Base-by-base conservation (phyloP, 2,329 filamentous ascomycete genomes). In the Xylaria sp. region DNA sequence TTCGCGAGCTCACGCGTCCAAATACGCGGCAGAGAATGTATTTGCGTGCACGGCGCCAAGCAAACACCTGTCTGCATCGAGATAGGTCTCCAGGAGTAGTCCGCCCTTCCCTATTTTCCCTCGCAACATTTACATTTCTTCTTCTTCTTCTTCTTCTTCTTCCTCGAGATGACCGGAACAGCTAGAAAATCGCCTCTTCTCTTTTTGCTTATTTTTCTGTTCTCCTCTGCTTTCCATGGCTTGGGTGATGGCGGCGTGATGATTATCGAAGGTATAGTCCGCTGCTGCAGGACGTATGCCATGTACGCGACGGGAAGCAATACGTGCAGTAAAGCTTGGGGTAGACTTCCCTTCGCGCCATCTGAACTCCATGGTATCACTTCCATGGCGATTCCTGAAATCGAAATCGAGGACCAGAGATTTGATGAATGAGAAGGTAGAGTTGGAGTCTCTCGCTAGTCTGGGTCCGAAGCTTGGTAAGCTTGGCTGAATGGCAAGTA, bases 1-100 rank as follows among this genome's bases (percentile, higher is more conserved):
- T 25, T 20, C 60, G 32, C 76, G 76, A 3, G 18, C 10, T 28
- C 74, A 76, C 5, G 23, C 48, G 10, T 63, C 65, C 12, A 74
- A 45, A 48, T 75, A 73, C 30, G n/a, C 4, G 15, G 67, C 8
- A 5, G 61, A 57, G 28, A 71, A 70, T 0, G 70, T 73, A 1
- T 20, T 39, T 50, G 64, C 67, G 50, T 20, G 41, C 10, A 18
- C 58, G 7, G 41, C 36, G 57, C 58, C 68, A n/a, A n/a, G n/a
- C n/a, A n/a, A n/a, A n/a, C n/a, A n/a, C n/a, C n/a, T n/a, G n/a
- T n/a, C n/a, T n/a, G 69, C 67, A 15, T 62, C 48, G 0, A 77
- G 64, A 34, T 76, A 76, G 15, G 67, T 66, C 6, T 72, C 63
- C 6, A 75, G 48, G 7, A 75, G 56, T 4, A n/a, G n/a, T n/a